Base-by-base conservation (phyloP, 805 yeast genomes). In the Kodamaea sagamina region DNA sequence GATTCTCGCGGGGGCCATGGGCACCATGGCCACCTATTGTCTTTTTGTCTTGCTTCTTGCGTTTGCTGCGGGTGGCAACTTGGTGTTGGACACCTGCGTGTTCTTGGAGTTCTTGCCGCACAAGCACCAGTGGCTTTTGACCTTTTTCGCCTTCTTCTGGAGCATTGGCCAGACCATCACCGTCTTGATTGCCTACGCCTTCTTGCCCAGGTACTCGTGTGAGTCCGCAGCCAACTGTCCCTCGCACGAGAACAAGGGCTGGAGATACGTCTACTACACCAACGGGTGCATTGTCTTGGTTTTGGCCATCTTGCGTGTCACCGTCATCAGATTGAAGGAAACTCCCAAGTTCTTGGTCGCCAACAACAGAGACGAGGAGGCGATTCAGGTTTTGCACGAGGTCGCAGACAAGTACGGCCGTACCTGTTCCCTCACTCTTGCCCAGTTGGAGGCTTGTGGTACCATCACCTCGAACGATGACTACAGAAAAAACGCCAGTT, bases 301-400 rank as follows among this genome's bases (percentile, higher is more conserved):
- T 7, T 54, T 67, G 54, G 65, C 67, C 21, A 39, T 63, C n/a
- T 45, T 63, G 26, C 49, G 73, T 22, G 64, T 77, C 39, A 38
- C 41, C 25, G 47, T 54, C 12, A 61, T 68, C 42, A 53, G 63
- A 11, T 65, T 81, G 36, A 70, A 67, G 40, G 85, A 80, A 55
- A 75, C 83, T 22, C 84, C 86, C 22, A 75, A 75, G 51, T 80
- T 73, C 51, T 68, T 75, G 51, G 62, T 80, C 26, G 68, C 81
- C 8, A 67, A 70, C 45, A 81, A 81, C 10, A 62, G 73, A 44
- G 79, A 79, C 48, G 77, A 60, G 28, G 78, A 71, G 48, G 81
- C 82, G 0, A 57, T 70, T 9, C 65, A 64, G 26, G 63, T 65
- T 2, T 48, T 78, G 27, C 64, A 72, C 42, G 65, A 63, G 28